Evolutionary conservation across 2,329 filamentous ascomycete genomes (phyloP).

Genomic region (Aspergillus niger): DNA sequence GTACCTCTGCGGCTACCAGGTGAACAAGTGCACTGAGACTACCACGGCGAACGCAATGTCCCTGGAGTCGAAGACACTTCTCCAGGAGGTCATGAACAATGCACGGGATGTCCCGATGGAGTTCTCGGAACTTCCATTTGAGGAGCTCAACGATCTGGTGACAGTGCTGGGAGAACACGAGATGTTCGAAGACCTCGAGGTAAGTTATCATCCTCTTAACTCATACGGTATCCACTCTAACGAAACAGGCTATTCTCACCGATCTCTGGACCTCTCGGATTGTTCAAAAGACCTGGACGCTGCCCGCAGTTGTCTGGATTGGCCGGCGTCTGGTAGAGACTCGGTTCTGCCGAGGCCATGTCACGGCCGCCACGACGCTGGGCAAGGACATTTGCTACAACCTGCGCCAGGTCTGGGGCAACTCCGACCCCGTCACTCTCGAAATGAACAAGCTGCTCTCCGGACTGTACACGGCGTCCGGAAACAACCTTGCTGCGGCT

Average conservation of each 20-base stretch:
- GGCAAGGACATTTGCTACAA: slow-evolving; percentile 60
- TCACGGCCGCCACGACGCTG: slow-evolving; percentile 48
- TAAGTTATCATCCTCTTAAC: slow-evolving; percentile 5
- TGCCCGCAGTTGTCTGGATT: slow-evolving; percentile 52
- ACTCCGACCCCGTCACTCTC: slow-evolving; percentile 50
- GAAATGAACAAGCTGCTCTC: slow-evolving; percentile 55
- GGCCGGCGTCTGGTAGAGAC: slow-evolving; percentile 57
- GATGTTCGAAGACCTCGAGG: slow-evolving; percentile 41
- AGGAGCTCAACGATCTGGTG: slow-evolving; percentile 40
- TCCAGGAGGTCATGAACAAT: slow-evolving; percentile 36
- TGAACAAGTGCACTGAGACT: slow-evolving; percentile 31
- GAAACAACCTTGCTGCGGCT: slow-evolving; percentile 33
- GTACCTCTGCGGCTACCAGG: slow-evolving; percentile 38
- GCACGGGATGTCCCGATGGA: slow-evolving; percentile 34
- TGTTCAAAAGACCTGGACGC: slow-evolving; percentile 49
- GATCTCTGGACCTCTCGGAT: slow-evolving; percentile 52
- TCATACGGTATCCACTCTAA: neutral
- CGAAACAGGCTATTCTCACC: slow-evolving; percentile 38
- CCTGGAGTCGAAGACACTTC: slow-evolving; percentile 35
- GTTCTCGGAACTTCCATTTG: slow-evolving; percentile 39
- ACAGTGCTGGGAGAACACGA: slow-evolving; percentile 41
- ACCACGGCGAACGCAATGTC: slow-evolving; percentile 34
- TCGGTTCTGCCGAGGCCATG: slow-evolving; percentile 52
- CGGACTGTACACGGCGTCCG: slow-evolving; percentile 49
- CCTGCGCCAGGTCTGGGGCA: slow-evolving; percentile 55